A percentile compares a stretch with the other conserved stretches of the same genome.
Conservation (phyloP, 1,139 yeast species). For the Pichia cactophila region DNA sequence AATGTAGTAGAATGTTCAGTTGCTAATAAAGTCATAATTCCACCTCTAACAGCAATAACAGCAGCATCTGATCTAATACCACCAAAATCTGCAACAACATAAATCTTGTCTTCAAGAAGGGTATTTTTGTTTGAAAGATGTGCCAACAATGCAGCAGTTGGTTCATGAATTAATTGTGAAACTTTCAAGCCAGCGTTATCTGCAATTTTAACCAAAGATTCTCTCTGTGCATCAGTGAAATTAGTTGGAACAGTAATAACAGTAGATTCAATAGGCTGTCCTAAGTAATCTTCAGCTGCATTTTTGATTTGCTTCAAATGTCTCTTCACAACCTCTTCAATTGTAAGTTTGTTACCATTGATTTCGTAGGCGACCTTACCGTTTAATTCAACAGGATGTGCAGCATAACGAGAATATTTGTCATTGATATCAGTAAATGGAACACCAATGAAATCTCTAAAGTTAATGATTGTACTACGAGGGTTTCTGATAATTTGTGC, state of each 20-base stretch:
- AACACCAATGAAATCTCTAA: constrained; percentile 88
- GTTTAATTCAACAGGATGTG: constrained; percentile 65
- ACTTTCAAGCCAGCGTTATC: constrained; percentile 70
- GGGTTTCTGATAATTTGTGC: constrained; percentile 91
- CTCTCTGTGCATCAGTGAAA: constrained; percentile 67
- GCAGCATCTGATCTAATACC: constrained; percentile 97
- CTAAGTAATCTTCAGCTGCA: constrained; percentile 92
- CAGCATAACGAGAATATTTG: constrained; percentile 51
- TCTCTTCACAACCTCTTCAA: constrained; percentile 75
- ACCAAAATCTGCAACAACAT: constrained; percentile 94
- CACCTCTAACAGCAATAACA: constrained; percentile 87
- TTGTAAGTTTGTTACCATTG: constrained; percentile 42
- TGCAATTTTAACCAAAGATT: constrained; percentile 55
- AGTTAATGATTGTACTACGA: constrained; percentile 76
- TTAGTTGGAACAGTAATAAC: constrained; percentile 91
- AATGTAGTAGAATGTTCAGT: constrained; percentile 77
- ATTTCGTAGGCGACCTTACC: constrained; percentile 69
- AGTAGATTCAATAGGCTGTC: constrained; percentile 70
- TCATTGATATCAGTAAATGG: constrained; percentile 63
- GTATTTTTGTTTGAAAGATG: constrained; percentile 50
- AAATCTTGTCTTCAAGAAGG: constrained; percentile 63
- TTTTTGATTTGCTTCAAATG: constrained; percentile 74
- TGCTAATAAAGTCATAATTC: constrained; percentile 80
- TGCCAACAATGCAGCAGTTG: constrained; percentile 85
- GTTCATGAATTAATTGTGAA: constrained; percentile 86